These are phyloP conservation scores for Trypanosoma vivax DNA, from an alignment of 208 protist species.

Conservation along the genomic window DNA sequence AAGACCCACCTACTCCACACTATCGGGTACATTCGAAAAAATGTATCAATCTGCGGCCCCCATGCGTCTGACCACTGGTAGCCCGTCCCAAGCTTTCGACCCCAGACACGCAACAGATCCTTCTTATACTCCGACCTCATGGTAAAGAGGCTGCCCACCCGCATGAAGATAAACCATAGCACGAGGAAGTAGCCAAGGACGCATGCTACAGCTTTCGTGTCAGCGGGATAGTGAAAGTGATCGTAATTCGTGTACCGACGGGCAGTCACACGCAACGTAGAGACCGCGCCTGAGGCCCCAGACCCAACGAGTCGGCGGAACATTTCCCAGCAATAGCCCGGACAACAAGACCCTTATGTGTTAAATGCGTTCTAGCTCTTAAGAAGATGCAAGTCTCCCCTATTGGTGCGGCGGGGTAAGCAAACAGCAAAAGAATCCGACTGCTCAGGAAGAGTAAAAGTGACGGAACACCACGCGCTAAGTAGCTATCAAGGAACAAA, in stretches of 20 bases:
- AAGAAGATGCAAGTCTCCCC: too few relatives aligned
- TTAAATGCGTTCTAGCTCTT: too few relatives aligned
- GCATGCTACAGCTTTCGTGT: slow-evolving; percentile 28
- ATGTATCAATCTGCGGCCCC: slow-evolving; percentile 69
- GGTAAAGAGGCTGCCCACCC: slow-evolving; percentile 44
- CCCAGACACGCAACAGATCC: slow-evolving; percentile 79
- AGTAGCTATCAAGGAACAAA: not conserved
- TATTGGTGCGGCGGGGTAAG: too few relatives aligned
- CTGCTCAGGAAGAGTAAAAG: too few relatives aligned
- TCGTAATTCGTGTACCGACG: slow-evolving; percentile 76
- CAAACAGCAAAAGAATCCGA: too few relatives aligned
- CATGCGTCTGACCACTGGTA: slow-evolving; percentile 87
- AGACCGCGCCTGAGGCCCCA: slow-evolving; percentile 22
- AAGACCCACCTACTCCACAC: slow-evolving; percentile 38
- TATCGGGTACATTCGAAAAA: slow-evolving; percentile 79
- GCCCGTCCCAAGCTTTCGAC: slow-evolving; percentile 79
- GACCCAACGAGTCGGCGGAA: slow-evolving; percentile 64
- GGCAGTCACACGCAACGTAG: slow-evolving; percentile 17
- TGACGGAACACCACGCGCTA: not conserved
- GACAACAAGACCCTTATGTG: too few relatives aligned
- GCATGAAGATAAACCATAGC: slow-evolving; percentile 66
- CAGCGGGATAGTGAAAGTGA: slow-evolving; percentile 78
- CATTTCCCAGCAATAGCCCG: too few relatives aligned
- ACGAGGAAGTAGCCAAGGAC: slow-evolving; percentile 67
- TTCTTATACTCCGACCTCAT: slow-evolving; percentile 61